Conservation (phyloP, 495 filamentous ascomycete genomes). For the Staphylotrichum tortipilum region DNA sequence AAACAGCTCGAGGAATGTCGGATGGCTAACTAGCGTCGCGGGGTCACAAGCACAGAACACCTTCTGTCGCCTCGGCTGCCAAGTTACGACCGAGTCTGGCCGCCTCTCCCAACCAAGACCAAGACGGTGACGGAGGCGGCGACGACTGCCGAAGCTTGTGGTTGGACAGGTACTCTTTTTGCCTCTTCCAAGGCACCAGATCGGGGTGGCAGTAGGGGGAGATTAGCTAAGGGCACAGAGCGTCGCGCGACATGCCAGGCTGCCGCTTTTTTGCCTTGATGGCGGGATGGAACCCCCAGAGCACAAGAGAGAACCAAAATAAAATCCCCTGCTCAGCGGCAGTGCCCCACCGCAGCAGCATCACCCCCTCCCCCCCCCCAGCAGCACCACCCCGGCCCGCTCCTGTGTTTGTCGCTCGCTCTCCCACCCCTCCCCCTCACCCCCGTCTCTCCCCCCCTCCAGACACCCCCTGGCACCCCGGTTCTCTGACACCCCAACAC, state of each 20-base stretch:
- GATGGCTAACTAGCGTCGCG: too few relatives aligned
- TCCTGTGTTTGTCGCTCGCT: slow-evolving; percentile 2
- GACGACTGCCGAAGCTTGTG: not conserved
- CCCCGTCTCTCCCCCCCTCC: too few relatives aligned
- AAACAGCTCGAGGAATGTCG: too few relatives aligned
- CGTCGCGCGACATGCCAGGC: slow-evolving; percentile 19
- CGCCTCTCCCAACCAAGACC: too few relatives aligned
- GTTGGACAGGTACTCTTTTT: not conserved
- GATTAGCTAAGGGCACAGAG: slow-evolving; percentile 1
- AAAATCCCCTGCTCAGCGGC: slow-evolving; percentile 20
- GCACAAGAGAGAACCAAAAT: slow-evolving; percentile 19
- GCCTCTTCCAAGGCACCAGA: not conserved
- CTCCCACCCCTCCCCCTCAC: slow-evolving; percentile 4
- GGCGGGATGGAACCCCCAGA: too few relatives aligned
- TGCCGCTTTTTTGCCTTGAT: slow-evolving; percentile 23
- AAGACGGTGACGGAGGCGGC: not conserved
- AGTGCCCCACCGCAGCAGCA: slow-evolving; percentile 14
- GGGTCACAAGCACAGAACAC: too few relatives aligned
- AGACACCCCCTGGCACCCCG: too few relatives aligned
- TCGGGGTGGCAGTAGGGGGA: not conserved
- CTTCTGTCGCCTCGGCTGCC: too few relatives aligned
- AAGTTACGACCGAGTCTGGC: too few relatives aligned
- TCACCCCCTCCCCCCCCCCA: too few relatives aligned
- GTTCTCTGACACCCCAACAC: too few relatives aligned
- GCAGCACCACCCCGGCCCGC: not conserved